A percentile compares a stretch with the other conserved stretches of the same genome.
These are phyloP conservation scores for Wickerhamomyces strasburgensis DNA, from an alignment of 805 yeast species.

Conservation along the genomic window DNA sequence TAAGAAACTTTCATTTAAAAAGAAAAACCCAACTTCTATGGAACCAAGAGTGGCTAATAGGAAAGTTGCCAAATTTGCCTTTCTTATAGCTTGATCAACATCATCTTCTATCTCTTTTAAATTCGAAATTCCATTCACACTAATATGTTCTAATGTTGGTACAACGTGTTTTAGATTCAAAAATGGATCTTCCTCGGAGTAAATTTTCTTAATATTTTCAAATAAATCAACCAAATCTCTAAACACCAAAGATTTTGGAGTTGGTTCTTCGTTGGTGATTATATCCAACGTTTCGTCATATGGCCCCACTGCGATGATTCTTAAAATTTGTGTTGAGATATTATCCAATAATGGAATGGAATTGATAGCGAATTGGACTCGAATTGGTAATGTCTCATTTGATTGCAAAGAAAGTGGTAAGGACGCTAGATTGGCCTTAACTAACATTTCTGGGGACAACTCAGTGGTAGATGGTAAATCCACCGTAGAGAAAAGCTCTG, in stretches of 20 bases:
- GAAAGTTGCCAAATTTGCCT: conserved; percentile 85
- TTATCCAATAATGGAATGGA: conserved; percentile 77
- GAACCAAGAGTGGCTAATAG: conserved; percentile 82
- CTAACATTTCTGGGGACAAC: conserved; percentile 18
- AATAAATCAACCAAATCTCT: conserved; percentile 68
- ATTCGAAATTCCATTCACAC: conserved; percentile 7
- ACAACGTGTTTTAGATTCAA: conserved; percentile 64
- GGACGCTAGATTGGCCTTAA: conserved; percentile 51
- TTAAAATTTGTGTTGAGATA: conserved; percentile 71
- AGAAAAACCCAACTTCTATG: conserved; percentile 81
- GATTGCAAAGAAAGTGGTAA: conserved; percentile 56
- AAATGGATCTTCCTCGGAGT: conserved; percentile 65
- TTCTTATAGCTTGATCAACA: conserved; percentile 50
- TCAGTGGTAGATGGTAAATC: conserved; percentile 8
- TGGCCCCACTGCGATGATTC: conserved; percentile 68
- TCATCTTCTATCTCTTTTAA: conserved; percentile 19
- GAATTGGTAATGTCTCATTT: conserved; percentile 42
- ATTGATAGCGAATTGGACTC: conserved; percentile 60
- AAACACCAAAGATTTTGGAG: conserved; percentile 59
- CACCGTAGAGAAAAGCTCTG: conserved; percentile 15
- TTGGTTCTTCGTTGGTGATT: conserved; percentile 59
- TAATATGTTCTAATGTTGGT: conserved; percentile 38
- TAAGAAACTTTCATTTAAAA: conserved; percentile 76
- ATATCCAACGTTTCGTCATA: conserved; percentile 70
- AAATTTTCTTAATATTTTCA: conserved; percentile 69